Percentiles rank a stretch among this genome's conserved stretches.
These are phyloP conservation scores for Ascocoryne sarcoides DNA, from an alignment of 2,329 filamentous ascomycete genomes.

Conservation along the genomic window DNA sequence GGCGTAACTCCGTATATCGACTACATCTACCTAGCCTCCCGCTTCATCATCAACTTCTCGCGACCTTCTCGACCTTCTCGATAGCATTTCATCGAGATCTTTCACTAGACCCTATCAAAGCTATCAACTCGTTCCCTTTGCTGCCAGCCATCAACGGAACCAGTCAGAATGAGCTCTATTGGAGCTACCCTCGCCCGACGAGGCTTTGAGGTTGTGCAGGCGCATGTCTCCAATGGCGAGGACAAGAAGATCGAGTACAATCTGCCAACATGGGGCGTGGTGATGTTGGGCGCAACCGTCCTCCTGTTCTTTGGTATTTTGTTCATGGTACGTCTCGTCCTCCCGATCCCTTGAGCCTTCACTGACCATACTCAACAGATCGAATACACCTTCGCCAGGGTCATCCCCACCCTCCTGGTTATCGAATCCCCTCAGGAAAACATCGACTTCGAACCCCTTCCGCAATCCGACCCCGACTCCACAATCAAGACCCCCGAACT, in stretches of 20 bases:
- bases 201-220: too few relatives aligned
- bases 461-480: slow-evolving; percentile 27
- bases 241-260: slow-evolving; percentile 6
- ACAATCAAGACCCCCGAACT: slow-evolving; percentile 31
- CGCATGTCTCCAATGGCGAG: too few relatives aligned
- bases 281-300: slow-evolving; percentile 12
- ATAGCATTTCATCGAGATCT: background rate
- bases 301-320: slow-evolving; percentile 6
- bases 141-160: too few relatives aligned
- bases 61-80: background rate
- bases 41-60: background rate
- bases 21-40: background rate
- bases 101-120: background rate
- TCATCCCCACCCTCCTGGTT: slow-evolving; percentile 54
- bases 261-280: slow-evolving; percentile 18
- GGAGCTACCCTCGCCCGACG: too few relatives aligned
- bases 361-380: slow-evolving; percentile 30
- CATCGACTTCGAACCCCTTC: slow-evolving; percentile 38
- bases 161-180: too few relatives aligned
- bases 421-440: slow-evolving; percentile 48
- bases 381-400: slow-evolving; percentile 49
- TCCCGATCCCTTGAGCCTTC: background rate
- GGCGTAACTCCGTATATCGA: background rate
- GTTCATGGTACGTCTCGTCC: slow-evolving; percentile 13
- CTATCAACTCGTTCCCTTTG: background rate